phyloP scores from a whole-genome alignment of 192 early-diverging fungal genomes.

The Chytriomyces confervae region DNA sequence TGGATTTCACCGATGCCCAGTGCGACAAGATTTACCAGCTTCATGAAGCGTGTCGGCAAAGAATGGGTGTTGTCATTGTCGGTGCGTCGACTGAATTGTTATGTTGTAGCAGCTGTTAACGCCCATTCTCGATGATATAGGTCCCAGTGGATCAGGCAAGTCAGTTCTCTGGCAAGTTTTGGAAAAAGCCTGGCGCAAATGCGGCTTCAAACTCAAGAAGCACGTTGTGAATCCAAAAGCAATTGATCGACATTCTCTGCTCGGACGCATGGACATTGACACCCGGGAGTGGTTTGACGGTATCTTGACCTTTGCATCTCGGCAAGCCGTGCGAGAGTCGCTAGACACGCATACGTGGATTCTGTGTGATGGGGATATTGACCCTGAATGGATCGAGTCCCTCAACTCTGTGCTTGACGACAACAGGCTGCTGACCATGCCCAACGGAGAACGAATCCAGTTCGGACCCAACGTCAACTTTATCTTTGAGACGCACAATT shows the following conservation, averaged over 20 bases:
- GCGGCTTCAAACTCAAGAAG: conserved; percentile 52
- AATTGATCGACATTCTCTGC: conserved; percentile 54
- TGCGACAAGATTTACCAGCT: conserved; percentile 63
- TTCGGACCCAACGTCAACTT: conserved; percentile 69
- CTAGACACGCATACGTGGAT: conserved; percentile 60
- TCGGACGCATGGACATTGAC: conserved; percentile 68
- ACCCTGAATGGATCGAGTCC: conserved; percentile 68
- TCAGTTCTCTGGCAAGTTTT: conserved; percentile 55
- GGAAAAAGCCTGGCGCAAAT: conserved; percentile 52
- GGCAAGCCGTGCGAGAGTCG: conserved; percentile 62
- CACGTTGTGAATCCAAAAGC: conserved; percentile 62
- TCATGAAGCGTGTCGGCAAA: conserved; percentile 61
- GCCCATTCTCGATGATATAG: not conserved
- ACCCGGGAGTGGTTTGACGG: conserved; percentile 68
- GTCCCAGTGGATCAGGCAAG: conserved; percentile 64
- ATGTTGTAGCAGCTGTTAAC: too few species aligned
- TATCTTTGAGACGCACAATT: conserved; percentile 67
- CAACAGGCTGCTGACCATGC: conserved; percentile 65
- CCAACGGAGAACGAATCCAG: conserved; percentile 68
- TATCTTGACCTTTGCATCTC: conserved; percentile 58
- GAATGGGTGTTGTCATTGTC: conserved; percentile 69
- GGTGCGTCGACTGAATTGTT: conserved; percentile 11
- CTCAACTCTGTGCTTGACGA: conserved; percentile 68
- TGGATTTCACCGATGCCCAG: conserved; percentile 56
- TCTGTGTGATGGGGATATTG: conserved; percentile 66